Percentiles rank a stretch among this genome's conserved stretches.
These are phyloP conservation scores for Cladophialophora immunda DNA, from an alignment of 2,329 filamentous ascomycete species.

Conservation along the genomic window DNA sequence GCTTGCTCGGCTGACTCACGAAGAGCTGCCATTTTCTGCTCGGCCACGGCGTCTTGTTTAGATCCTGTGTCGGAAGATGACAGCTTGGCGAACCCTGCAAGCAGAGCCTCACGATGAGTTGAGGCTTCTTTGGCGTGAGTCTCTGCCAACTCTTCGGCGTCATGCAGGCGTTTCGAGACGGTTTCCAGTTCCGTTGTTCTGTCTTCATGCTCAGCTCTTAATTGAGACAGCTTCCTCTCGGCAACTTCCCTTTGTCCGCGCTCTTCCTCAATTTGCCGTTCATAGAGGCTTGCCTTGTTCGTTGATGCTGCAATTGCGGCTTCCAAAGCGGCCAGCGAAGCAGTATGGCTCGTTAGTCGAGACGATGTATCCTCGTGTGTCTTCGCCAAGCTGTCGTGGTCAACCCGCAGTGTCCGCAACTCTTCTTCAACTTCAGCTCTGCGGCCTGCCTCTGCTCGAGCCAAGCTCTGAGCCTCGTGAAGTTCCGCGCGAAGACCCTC, in stretches of 20 bases:
- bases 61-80: constrained; percentile 54
- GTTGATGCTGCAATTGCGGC: constrained; percentile 81
- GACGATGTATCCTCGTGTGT: constrained; percentile 73
- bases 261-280: constrained; percentile 85
- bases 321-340: constrained; percentile 77
- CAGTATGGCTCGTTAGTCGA: constrained; percentile 73
- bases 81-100: constrained; percentile 82
- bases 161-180: constrained; percentile 75
- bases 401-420: constrained; percentile 79
- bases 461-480: constrained; percentile 78
- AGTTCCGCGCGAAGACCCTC: constrained; percentile 87
- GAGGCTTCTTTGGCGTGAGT: constrained; percentile 87
- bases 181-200: constrained; percentile 79
- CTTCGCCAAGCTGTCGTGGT: constrained; percentile 78
- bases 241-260: constrained; percentile 76
- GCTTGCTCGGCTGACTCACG: constrained; percentile 82
- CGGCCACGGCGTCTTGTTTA: constrained; percentile 58
- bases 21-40: constrained; percentile 72
- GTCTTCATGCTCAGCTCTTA: constrained; percentile 84
- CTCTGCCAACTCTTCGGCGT: constrained; percentile 87
- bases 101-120: constrained; percentile 81
- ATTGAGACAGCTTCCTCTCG: constrained; percentile 77
- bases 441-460: constrained; percentile 81
- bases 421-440: constrained; percentile 79
- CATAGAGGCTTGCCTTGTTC: constrained; percentile 77